Percentiles rank a stretch among this genome's conserved stretches.
Evolutionary conservation across 2,329 filamentous ascomycete species (phyloP).

Genomic region (Nothopassalora personata): DNA sequence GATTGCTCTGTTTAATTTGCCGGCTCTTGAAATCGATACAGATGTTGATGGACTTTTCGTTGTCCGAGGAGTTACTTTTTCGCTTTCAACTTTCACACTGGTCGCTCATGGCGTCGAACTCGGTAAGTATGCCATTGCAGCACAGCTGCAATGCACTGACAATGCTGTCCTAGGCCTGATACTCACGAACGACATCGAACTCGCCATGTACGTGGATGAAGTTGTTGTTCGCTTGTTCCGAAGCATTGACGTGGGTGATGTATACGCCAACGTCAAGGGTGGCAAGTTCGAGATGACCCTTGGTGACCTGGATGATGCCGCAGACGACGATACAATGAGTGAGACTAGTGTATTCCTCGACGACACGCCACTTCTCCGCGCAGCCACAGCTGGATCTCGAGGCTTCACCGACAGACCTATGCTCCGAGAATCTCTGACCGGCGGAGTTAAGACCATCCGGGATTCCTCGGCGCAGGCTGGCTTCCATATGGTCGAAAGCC

Average conservation of each 20-base stretch:
- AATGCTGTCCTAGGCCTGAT: conserved; percentile 35
- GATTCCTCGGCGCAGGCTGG: conserved; percentile 34
- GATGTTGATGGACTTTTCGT: conserved; percentile 51
- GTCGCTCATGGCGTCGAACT: conserved; percentile 51
- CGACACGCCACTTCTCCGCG: conserved; percentile 44
- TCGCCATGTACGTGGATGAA: conserved; percentile 48
- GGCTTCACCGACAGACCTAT: conserved; percentile 19
- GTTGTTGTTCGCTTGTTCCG: conserved; percentile 47
- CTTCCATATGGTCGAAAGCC: conserved; percentile 37
- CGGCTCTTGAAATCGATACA: conserved; percentile 51
- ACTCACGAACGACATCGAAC: conserved; percentile 48
- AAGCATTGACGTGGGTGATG: conserved; percentile 48
- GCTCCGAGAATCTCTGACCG: conserved; percentile 34
- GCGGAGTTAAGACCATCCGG: conserved; percentile 35
- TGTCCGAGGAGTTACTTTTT: conserved; percentile 49
- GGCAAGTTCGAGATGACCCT: conserved; percentile 50
- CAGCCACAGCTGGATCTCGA: conserved; percentile 35
- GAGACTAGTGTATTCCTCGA: conserved; percentile 38
- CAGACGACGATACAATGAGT: conserved; percentile 36
- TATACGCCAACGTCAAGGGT: conserved; percentile 52
- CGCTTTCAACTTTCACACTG: conserved; percentile 45
- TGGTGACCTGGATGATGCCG: conserved; percentile 34
- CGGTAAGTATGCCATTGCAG: conserved; percentile 26
- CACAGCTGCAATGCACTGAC: not conserved
- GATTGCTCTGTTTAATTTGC: conserved; percentile 47